Evolutionary conservation across 345 rosid genomes (phyloP), one percentile per base, ranked within the genome.

Genomic region (Pugionium cornutum): DNA sequence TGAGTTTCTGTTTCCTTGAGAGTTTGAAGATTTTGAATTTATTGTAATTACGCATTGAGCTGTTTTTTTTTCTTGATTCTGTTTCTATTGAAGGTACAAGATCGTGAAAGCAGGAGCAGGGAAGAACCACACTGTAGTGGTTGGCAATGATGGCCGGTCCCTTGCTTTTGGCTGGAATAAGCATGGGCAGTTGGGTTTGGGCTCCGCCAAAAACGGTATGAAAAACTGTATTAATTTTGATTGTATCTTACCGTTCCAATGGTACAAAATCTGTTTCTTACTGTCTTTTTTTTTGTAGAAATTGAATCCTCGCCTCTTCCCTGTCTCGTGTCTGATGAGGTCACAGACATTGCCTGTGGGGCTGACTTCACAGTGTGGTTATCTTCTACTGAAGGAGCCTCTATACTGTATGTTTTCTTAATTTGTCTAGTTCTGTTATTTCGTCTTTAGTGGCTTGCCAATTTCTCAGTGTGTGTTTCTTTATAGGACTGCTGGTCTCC

Each of bases 161-260:
- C 73, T 92, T 45, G 89, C 90, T 62, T 92, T 92, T 75, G 98
- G 98, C 45, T 92, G 96, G 98, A 92, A 92, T 70, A 92, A 89
- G 66, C 87, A 86, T 78, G 98, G 98, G 58, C 97, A 92, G 77
- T 82, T 92, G 77, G 97, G 98, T 66, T 79, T 82, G 41, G 98
- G 98, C 41, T 83, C 89, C 0, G 70, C 63, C 46, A 84, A 75
- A 85, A 89, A 83, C 74, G 98, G 98, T 88, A 75, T 59, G 66
- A 62, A 2, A 60, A 7, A n/a, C 9, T 49, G 2, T 1, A 11
- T 46, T n/a, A 29, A 7, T 25, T 43, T 44, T 58, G 48, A 10
- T 59, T 51, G 6, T 60, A 27, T 36, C 11, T 46, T 9, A 53
- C 62, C 27, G 39, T 44, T 31, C 1, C 48, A 33, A 67, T 74